Base-by-base conservation (phyloP, 2,329 filamentous ascomycete genomes). In the Aspergillus tubingensis region DNA sequence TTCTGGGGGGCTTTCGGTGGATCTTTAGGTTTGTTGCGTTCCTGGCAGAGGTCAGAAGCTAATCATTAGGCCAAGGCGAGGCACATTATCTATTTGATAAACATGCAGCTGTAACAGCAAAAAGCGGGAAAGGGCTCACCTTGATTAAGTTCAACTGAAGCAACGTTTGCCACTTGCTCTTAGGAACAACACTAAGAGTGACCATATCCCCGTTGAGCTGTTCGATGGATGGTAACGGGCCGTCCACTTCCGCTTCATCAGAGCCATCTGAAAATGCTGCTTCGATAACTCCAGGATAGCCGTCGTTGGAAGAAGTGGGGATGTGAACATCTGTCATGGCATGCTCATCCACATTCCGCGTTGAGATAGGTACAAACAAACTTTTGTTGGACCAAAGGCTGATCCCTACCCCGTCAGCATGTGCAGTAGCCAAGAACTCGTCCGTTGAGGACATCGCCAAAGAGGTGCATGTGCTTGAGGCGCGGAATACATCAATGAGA, bases 301-400 rank as follows among this genome's bases (percentile, higher is more conserved):
- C 90, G 77, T 97, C 93, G 48, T 92, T 92, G 15, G 92, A 96
- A 3, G 86, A 86, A 0, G 90, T 92, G 0, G 92, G 92, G 2
- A 84, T 85, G 5, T 83, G 78, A 17, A 92, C 83, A 11, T 86
- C 79, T 7, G 81, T 81, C 47, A 96, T 86, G 50, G 91, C 88
- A 57, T 86, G 84, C 65, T 96, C 91, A 3, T 90, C 88, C 60
- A 99, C 90, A 68, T 95, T 91, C 19, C 90, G 84, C 1, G 92
- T 96, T 0, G 93, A 89, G 0, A 96, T 87, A 68, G 96, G 92
- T 58, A 88, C 91, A 81, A 96, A 99, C 1, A 98, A 82, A 0
- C 90, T 89, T 71, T 91, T 91, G 77, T 99, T 99, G 21, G 91
- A 97, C 94, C 95, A 99, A 51, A 99, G 86, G 67, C 91, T 89